Base-by-base conservation (phyloP, 768 basidiomycete genomes). In the Auricularia auricula-judae region DNA sequence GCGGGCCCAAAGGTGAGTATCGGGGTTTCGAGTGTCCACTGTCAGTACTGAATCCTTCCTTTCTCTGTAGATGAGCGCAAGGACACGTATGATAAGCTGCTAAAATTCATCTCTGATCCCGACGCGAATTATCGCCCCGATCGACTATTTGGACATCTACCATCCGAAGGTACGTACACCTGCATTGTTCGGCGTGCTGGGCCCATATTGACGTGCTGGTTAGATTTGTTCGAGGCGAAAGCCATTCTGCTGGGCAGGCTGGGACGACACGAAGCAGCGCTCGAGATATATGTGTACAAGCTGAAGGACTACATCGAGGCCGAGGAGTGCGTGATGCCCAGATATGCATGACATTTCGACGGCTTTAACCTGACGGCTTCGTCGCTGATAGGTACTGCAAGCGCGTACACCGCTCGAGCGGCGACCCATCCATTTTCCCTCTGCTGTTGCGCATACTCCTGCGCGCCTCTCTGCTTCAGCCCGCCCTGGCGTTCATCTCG, bases 271-370 rank as follows among this genome's bases (percentile, higher is more conserved):
- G 93, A 97, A 66, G 91, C 88, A 66, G 94, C 96, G 0, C 82
- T 98, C n/a, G 92, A 95, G 71, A 82, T 96, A 14, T 99, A 98
- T 72, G 93, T 95, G 4, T 89, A 98, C 71, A 84, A 86, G 42
- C 79, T 98, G 36, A 82, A 86, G 44, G 89, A 95, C 71, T 93
- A 88, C 72, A 66, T 75, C 34, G 93, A 93, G 67, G 97, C 97
- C 0, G 97, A 98, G 78, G 86, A 89, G 92, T 95, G 70, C 67
- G 87, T 72, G 21, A 16, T 33, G 14, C 29, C 12, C 14, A 61
- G 39, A n/a, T 14, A 34, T 63, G 29, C 43, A 64, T 39, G 12
- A 54, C 36, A 53, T 65, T 21, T 43, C 5, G 29, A 63, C 14
- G 61, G 56, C 61, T 39, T 36, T 59, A 36, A 64, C 68, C 29